A percentile compares a stretch with the other conserved stretches of the same genome.
Conservation (phyloP, 1,284 basidiomycete species). For the Baeospora myosura region DNA sequence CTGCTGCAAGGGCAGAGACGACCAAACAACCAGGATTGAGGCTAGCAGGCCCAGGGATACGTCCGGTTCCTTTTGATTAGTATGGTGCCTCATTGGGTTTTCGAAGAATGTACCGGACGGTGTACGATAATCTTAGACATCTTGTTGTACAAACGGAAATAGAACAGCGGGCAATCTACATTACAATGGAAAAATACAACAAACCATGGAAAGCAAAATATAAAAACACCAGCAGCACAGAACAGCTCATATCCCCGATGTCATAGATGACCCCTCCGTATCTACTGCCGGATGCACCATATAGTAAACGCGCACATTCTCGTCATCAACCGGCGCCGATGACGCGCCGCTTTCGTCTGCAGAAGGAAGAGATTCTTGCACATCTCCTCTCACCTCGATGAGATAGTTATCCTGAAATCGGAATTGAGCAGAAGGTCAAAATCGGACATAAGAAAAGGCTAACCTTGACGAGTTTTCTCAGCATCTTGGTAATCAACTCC, state of each 20-base stretch:
- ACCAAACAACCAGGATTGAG: constrained; percentile 28
- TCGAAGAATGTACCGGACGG: too few species aligned
- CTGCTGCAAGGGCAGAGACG: constrained; percentile 52
- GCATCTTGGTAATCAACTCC: constrained; percentile 83
- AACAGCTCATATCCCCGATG: constrained; percentile 23
- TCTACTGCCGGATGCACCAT: constrained; percentile 80
- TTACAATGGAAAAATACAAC: constrained; percentile 1
- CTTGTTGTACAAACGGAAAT: too few species aligned
- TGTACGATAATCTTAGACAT: too few species aligned
- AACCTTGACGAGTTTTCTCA: constrained; percentile 88
- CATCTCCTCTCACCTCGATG: constrained; percentile 76
- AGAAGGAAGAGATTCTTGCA: constrained; percentile 69
- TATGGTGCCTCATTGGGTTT: too few species aligned
- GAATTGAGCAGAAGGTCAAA: constrained; percentile 8
- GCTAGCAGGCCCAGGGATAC: constrained; percentile 55
- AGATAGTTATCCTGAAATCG: constrained; percentile 73
- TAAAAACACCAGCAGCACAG: background rate
- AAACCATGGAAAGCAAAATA: background rate
- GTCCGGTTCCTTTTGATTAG: constrained; percentile 83
- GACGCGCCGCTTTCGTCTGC: constrained; percentile 49
- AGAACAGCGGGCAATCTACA: background rate
- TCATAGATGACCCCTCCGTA: constrained; percentile 45
- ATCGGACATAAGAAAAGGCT: constrained; percentile 14
- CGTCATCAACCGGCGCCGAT: constrained; percentile 37
- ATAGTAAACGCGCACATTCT: constrained; percentile 65